These are phyloP conservation scores for Diaporthe citrichinensis DNA, from an alignment of 2,329 filamentous ascomycete genomes.

Conservation along the genomic window DNA sequence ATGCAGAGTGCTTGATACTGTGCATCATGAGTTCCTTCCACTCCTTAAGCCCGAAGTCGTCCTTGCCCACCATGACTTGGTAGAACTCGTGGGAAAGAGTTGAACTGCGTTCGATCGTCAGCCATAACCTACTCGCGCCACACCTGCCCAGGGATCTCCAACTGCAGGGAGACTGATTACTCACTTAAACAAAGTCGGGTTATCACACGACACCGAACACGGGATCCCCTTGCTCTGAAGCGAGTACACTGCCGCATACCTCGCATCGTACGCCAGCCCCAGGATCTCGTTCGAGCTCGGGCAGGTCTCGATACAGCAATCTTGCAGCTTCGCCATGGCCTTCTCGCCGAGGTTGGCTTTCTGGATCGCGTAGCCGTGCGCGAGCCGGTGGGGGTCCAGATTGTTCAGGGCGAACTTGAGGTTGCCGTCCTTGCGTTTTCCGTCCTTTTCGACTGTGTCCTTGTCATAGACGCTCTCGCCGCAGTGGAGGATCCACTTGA, in stretches of 20 bases:
- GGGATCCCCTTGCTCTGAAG: not conserved
- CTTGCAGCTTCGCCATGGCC: not conserved
- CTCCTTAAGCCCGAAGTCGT: not conserved
- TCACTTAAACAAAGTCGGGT: constrained; percentile 6
- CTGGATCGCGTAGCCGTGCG: not conserved
- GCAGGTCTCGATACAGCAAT: not conserved
- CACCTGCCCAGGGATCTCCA: no score
- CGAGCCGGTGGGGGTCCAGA: not conserved
- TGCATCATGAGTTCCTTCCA: constrained; percentile 10
- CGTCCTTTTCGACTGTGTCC: no score
- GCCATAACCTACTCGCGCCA: not conserved
- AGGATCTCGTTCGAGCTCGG: constrained; percentile 1
- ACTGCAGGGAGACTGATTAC: not conserved
- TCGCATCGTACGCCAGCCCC: not conserved
- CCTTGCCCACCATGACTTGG: constrained; percentile 5
- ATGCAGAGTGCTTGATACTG: not conserved
- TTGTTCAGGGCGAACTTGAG: not conserved
- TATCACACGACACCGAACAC: constrained; percentile 1
- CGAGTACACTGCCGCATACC: not conserved
- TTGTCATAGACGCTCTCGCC: constrained; percentile 18
- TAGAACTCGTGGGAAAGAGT: constrained; percentile 18
- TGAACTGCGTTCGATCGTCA: not conserved
- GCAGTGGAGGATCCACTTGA: constrained; percentile 79
- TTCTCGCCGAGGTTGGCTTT: not conserved
- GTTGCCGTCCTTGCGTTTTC: no score